Evolutionary conservation across 164 flowering plant genomes (phyloP), one percentile per base, ranked within the genome.

Genomic region (Aristolochia contorta): DNA sequence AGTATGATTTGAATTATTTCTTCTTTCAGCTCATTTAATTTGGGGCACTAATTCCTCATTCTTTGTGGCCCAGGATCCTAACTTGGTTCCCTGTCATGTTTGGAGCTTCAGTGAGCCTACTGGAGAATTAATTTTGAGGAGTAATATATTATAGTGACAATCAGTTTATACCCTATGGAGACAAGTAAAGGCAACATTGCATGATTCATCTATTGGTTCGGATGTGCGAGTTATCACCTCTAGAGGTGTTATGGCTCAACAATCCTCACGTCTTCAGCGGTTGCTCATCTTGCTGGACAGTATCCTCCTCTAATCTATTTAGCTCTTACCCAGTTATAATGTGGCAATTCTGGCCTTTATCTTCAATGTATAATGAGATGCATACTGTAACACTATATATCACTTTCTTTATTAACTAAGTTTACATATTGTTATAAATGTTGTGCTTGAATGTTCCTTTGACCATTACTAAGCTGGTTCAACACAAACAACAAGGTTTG

Each of bases 241-340:
- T 54, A 14, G 27, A 67, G 72, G 65, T 20, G 61, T 59, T 33
- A 90, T 90, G 97, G 85, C 95, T 66, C 93, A 88, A 65, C 95
- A 88, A 66, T 88, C 96, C 23, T 86, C 97, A 67, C 96, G 96
- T 43, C 91, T 91, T 67, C 75, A 88, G 60, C 94, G 97, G 24
- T 69, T 91, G 59, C 94, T 89, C 65, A 89, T 90, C 67, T 65
- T 91, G 53, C 67, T 86, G 79, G 96, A 91, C 80, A 78, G 98
- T 86, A 87, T 81, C 86, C 87, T 84, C 76, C 43, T 37, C 1
- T 55, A 37, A 8, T 16, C 59, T 16, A 18, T 8, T 52, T 57
- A 45, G 24, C 15, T 9, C 16, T 24, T 12, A 0, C 61, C 15
- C n/a, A 58, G 23, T 7, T 46, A 15, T 27, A 8, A 14, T 30